phyloP scores from a whole-genome alignment of 2,329 filamentous ascomycete genomes.

The Fusarium zealandicum region DNA sequence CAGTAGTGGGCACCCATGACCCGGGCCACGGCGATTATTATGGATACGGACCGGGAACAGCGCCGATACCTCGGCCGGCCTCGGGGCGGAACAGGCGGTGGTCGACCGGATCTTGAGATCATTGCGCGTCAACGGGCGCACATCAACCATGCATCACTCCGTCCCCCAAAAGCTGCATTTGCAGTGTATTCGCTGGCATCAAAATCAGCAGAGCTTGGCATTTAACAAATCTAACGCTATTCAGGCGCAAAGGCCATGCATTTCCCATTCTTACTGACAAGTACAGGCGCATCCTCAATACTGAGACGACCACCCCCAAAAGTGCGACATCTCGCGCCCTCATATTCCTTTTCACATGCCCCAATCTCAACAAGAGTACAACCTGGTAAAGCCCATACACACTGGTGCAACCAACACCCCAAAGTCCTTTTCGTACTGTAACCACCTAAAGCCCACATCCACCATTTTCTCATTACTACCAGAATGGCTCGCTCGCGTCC shows the following conservation, averaged over 20 bases:
- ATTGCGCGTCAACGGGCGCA: constrained; percentile 51
- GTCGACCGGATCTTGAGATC: constrained; percentile 46
- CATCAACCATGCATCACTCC: constrained; percentile 59
- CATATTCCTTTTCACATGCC: not conserved
- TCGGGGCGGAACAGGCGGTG: constrained; percentile 55
- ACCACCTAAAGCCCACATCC: not conserved
- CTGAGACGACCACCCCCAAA: not conserved
- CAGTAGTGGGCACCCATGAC: no score
- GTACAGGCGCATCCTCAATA: not conserved
- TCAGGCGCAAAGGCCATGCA: no score
- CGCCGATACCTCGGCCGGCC: no score
- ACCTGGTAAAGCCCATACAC: not conserved
- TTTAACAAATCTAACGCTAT: no score
- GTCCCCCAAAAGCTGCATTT: no score
- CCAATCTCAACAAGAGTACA: not conserved
- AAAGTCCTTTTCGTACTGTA: not conserved
- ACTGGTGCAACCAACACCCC: not conserved
- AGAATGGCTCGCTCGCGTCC: constrained; percentile 19
- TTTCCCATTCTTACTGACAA: not conserved
- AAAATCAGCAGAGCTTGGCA: no score
- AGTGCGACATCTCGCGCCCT: not conserved
- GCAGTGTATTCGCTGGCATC: no score
- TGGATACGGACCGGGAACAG: no score
- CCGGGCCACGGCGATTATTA: no score
- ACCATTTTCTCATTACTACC: constrained; percentile 18